These are phyloP conservation scores for Aspergillus clavatus DNA, from an alignment of 2,329 filamentous ascomycete genomes.

Conservation along the genomic window DNA sequence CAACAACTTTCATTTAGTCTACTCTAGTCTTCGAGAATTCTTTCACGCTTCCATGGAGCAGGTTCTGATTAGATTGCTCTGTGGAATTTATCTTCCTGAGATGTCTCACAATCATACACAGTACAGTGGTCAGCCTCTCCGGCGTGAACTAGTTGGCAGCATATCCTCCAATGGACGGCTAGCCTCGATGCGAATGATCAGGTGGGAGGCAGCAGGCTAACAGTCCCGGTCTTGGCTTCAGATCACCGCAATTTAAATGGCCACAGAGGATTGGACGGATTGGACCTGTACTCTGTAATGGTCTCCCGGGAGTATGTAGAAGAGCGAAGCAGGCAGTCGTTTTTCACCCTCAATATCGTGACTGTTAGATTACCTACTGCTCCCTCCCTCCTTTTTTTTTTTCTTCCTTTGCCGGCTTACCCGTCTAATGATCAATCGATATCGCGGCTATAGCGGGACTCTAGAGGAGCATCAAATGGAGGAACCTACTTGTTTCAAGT, in stretches of 20 bases:
- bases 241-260: background rate
- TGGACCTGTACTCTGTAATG: no score
- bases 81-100: slow-evolving; percentile 6
- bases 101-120: slow-evolving; percentile 9
- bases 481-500: no score
- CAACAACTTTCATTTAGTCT: background rate
- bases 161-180: slow-evolving; percentile 10
- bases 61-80: slow-evolving; percentile 12
- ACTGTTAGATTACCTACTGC: no score
- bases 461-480: no score
- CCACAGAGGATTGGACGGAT: no score
- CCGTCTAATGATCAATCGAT: slow-evolving; percentile 7
- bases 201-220: slow-evolving; percentile 1
- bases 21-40: slow-evolving; percentile 12
- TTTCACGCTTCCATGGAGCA: slow-evolving; percentile 13
- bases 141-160: slow-evolving; percentile 7
- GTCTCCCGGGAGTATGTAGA: background rate
- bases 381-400: no score
- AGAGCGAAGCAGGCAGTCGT: slow-evolving; percentile 1
- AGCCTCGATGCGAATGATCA: slow-evolving; percentile 8
- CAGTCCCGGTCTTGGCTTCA: background rate
- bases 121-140: slow-evolving; percentile 7
- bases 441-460: slow-evolving; percentile 20
- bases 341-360: no score
- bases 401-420: no score